These are phyloP conservation scores for Zalaria sp. DNA, from an alignment of 2,329 filamentous ascomycete species.

Conservation along the genomic window DNA sequence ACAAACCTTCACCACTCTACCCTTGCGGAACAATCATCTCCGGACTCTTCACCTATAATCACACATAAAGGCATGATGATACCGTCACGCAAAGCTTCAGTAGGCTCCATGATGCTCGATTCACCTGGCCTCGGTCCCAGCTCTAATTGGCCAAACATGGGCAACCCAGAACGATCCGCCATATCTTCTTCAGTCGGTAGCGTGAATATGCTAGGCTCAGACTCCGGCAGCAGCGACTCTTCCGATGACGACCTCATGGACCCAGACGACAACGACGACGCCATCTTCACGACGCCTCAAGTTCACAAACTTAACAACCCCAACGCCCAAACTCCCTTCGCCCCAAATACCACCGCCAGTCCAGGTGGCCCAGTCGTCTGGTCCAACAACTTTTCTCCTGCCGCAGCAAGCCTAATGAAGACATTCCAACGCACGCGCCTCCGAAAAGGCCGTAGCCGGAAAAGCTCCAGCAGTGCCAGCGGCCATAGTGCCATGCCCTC, in stretches of 20 bases:
- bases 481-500: conserved; percentile 54
- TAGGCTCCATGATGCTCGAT: conserved; percentile 35
- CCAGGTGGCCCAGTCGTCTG: conserved; percentile 36
- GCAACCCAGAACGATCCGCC: conserved; percentile 47
- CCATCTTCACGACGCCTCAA: conserved; percentile 73
- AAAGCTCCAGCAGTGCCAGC: conserved; percentile 47
- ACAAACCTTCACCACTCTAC: conserved; percentile 94
- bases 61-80: conserved; percentile 52
- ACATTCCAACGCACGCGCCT: conserved; percentile 57
- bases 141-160: conserved; percentile 9
- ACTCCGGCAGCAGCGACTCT: conserved; percentile 58
- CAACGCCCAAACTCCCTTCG: conserved; percentile 31
- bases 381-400: conserved; percentile 53
- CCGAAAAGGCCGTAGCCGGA: conserved; percentile 39
- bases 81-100: conserved; percentile 35
- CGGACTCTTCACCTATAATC: conserved; percentile 80
- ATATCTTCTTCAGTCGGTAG: conserved; percentile 74
- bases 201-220: conserved; percentile 63
- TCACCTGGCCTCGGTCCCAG: conserved; percentile 45
- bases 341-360: conserved; percentile 27
- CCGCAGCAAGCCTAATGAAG: conserved; percentile 64
- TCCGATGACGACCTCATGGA: conserved; percentile 38
- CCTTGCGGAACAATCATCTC: conserved; percentile 73
- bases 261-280: conserved; percentile 42
- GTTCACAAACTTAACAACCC: conserved; percentile 42